Conservation (phyloP, 768 basidiomycete genomes). For the Termitomyces sp. region DNA sequence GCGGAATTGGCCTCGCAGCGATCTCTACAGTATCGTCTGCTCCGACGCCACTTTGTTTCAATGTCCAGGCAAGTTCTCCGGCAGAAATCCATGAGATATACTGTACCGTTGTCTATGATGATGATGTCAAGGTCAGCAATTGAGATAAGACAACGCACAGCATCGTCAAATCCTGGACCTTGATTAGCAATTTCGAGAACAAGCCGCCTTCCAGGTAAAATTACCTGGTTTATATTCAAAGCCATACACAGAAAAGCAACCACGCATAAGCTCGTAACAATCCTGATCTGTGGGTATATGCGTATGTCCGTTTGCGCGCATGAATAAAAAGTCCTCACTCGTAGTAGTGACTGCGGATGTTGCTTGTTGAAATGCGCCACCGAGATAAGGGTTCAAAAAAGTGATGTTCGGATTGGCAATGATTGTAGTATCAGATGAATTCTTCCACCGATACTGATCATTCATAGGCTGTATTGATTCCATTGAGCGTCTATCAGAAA, state of each 20-base stretch:
- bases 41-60: conserved; percentile 56
- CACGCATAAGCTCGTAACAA: conserved; percentile 54
- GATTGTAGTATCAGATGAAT: conserved; percentile 50
- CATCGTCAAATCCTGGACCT: conserved; percentile 38
- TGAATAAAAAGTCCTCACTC: conserved; percentile 27
- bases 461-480: conserved; percentile 61
- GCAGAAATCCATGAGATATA: conserved; percentile 81
- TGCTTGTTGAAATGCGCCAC: conserved; percentile 80
- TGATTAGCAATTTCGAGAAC: not conserved
- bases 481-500: not conserved
- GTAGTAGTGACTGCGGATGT: conserved; percentile 66
- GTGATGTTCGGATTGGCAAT: conserved; percentile 52
- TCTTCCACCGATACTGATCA: conserved; percentile 61
- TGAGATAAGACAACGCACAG: conserved; percentile 31
- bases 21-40: conserved; percentile 55
- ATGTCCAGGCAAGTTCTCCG: conserved; percentile 60
- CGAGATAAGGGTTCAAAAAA: conserved; percentile 58
- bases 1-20: conserved; percentile 61
- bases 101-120: conserved; percentile 21
- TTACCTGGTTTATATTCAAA: conserved; percentile 75
- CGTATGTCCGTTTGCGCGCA: not conserved
- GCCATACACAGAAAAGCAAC: conserved; percentile 68
- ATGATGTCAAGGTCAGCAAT: not conserved
- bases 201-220: not conserved
- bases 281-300: conserved; percentile 41